A percentile compares a stretch with the other conserved stretches of the same genome.
phyloP scores from a whole-genome alignment of 1,284 basidiomycete species.

The Malassezia globosa region DNA sequence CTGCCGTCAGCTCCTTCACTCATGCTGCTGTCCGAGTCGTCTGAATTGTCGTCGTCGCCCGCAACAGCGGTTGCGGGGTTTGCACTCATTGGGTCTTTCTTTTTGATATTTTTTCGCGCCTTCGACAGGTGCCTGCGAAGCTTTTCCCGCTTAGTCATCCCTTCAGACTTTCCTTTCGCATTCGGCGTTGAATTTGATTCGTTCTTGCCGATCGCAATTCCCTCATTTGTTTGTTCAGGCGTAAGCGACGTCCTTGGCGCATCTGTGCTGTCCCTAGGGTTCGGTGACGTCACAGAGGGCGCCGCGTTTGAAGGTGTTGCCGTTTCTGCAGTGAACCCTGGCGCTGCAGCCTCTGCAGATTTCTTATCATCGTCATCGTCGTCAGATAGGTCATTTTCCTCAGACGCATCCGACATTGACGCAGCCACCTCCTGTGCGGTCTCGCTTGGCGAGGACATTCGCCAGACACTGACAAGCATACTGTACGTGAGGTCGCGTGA shows the following conservation, averaged over 20 bases:
- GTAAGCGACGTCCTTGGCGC: too few relatives aligned
- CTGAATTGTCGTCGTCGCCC: slow-evolving; percentile 18
- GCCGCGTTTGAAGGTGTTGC: background rate
- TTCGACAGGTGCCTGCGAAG: slow-evolving; percentile 18
- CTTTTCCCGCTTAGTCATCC: slow-evolving; percentile 26
- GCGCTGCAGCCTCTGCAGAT: background rate
- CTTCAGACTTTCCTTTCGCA: slow-evolving; percentile 1
- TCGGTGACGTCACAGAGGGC: background rate
- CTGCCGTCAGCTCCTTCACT: slow-evolving; percentile 14
- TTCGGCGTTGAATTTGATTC: background rate
- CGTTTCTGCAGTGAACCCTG: background rate
- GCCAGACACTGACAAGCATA: slow-evolving; percentile 92
- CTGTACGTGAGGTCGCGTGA: slow-evolving; percentile 91
- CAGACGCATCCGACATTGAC: slow-evolving; percentile 11
- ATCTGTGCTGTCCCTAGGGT: slow-evolving; percentile 19
- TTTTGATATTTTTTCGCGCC: slow-evolving; percentile 18
- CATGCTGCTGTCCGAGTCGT: slow-evolving; percentile 13
- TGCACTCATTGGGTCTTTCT: slow-evolving; percentile 22
- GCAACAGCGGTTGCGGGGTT: background rate
- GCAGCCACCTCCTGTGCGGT: slow-evolving; percentile 21
- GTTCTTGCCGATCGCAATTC: too few relatives aligned
- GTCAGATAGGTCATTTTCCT: background rate
- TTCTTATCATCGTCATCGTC: background rate
- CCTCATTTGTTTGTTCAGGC: too few relatives aligned
- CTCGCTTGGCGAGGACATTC: slow-evolving; percentile 65